A percentile compares a stretch with the other conserved stretches of the same genome.
Evolutionary conservation across 2,329 filamentous ascomycete species (phyloP).

Genomic region (Volutella citrinella): DNA sequence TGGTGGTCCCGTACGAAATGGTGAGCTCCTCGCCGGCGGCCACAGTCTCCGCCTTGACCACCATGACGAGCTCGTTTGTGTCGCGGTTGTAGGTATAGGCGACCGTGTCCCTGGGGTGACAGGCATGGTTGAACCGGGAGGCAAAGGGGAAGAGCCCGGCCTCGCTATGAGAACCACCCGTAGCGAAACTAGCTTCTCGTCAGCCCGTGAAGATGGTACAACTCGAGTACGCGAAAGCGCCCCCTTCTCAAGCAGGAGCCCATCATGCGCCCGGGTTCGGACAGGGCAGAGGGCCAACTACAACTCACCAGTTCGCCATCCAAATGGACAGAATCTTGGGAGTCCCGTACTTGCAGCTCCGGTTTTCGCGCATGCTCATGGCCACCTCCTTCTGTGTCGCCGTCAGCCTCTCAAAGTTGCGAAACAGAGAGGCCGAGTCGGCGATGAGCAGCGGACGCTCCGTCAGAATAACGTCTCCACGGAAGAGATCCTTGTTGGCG

Average conservation of each 20-base stretch:
- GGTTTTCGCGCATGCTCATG: conserved; percentile 36
- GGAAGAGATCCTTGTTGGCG: conserved; percentile 35
- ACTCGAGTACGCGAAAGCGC: too few relatives aligned
- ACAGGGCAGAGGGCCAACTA: not conserved
- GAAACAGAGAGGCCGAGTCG: conserved; percentile 24
- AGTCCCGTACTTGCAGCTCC: conserved; percentile 24
- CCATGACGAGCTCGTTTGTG: conserved; percentile 38
- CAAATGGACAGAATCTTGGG: conserved; percentile 36
- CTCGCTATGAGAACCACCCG: conserved; percentile 16
- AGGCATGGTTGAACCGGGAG: conserved; percentile 59
- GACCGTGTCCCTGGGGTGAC: conserved; percentile 40
- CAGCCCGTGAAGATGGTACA: too few relatives aligned
- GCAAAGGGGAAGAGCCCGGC: conserved; percentile 48
- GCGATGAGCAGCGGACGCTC: conserved; percentile 43
- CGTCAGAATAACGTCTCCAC: conserved; percentile 39
- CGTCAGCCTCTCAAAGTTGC: conserved; percentile 35
- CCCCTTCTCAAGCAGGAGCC: too few relatives aligned
- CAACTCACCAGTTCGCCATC: conserved; percentile 45
- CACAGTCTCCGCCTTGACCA: conserved; percentile 33
- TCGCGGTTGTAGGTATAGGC: conserved; percentile 39
- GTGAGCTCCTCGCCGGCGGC: conserved; percentile 46
- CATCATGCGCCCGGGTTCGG: too few relatives aligned
- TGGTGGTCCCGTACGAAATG: conserved; percentile 44
- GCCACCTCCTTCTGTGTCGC: conserved; percentile 29
- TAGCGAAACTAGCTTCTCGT: conserved; percentile 24